Conservation (phyloP, 1,139 yeast species). For the Geotrichum europaeum region DNA sequence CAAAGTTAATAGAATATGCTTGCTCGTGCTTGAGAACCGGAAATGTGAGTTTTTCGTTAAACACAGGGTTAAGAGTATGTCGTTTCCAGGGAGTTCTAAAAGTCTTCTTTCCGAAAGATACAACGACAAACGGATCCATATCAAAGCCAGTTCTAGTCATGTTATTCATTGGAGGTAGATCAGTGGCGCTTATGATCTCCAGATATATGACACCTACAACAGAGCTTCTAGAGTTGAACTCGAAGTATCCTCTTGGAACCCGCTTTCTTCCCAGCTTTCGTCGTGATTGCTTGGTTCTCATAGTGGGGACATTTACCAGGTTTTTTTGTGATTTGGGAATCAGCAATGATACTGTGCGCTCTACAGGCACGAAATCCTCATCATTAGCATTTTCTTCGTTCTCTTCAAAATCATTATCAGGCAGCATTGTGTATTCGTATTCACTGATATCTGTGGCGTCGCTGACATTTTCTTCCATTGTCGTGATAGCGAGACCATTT, state of each 20-base stretch:
- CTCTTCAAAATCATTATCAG: background rate
- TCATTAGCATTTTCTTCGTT: background rate
- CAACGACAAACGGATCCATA: constrained; percentile 94
- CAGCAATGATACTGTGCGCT: constrained; percentile 5
- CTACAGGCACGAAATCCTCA: constrained; percentile 2
- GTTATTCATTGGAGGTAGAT: constrained; percentile 34
- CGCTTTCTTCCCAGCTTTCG: background rate
- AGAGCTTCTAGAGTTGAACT: constrained; percentile 38
- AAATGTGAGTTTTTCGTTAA: constrained; percentile 73
- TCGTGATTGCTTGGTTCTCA: background rate
- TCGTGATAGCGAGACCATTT: background rate
- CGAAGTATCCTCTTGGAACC: constrained; percentile 24
- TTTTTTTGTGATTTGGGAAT: constrained; percentile 10
- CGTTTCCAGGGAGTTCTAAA: constrained; percentile 81
- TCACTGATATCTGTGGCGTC: constrained; percentile 8
- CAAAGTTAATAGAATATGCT: constrained; percentile 59
- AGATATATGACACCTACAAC: constrained; percentile 69
- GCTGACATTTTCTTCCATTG: background rate
- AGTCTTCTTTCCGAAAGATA: constrained; percentile 83
- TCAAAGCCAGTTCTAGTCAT: constrained; percentile 68
- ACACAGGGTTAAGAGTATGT: constrained; percentile 78
- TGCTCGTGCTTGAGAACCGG: constrained; percentile 66
- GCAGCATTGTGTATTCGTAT: background rate
- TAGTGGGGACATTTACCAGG: constrained; percentile 12
- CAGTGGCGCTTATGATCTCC: constrained; percentile 67